Evolutionary conservation across 1,284 basidiomycete species (phyloP), one percentile per base, ranked within the genome.

Genomic region (Cryptococcus hybrid): DNA sequence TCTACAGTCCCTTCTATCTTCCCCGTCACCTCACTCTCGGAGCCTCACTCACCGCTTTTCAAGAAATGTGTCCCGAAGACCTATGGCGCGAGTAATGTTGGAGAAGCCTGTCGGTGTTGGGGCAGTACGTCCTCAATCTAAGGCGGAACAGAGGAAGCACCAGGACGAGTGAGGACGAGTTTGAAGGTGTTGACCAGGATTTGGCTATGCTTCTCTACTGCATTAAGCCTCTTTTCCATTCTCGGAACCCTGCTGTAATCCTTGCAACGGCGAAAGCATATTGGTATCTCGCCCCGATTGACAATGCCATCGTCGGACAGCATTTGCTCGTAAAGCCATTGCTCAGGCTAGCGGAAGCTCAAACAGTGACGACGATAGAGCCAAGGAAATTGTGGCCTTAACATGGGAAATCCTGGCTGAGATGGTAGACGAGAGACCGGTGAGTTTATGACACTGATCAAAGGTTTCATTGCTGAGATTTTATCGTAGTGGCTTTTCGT

Each of bases 11-110:
- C 83, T 95, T 12, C 84, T 97, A 9, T 83, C 84, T 8, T 91
- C 95, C 65, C 85, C 87, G 2, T 93, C 91, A 0, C 89, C 95
- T 0, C 82, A 90, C 93, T 1, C 83, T 97, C 51, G 93, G 94
- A 5, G 86, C 88, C 24, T 89, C 92, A 1, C 84, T 91, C 1
- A 84, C 88, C 7, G 92, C 95, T 0, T 97, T 95, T 72, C 84
- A 88, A 57, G 82, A 84, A 1, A 84, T 96, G 30, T 92, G 90
- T 71, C 89, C 91, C 0, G 87, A 88, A 0, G n/a, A n/a, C n/a
- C n/a, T n/a, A n/a, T n/a, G n/a, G n/a, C 86, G 0, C 81, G 92
- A 51, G 84, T 83, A 0, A 93, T 95, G 89, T 83, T 96, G 43
- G 82, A 87, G 36, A 84, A 88, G 64, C 90, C 92, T 1, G 79